These are phyloP conservation scores for Vigna radiata DNA, from an alignment of 306 rosid species.

Conservation along the genomic window DNA sequence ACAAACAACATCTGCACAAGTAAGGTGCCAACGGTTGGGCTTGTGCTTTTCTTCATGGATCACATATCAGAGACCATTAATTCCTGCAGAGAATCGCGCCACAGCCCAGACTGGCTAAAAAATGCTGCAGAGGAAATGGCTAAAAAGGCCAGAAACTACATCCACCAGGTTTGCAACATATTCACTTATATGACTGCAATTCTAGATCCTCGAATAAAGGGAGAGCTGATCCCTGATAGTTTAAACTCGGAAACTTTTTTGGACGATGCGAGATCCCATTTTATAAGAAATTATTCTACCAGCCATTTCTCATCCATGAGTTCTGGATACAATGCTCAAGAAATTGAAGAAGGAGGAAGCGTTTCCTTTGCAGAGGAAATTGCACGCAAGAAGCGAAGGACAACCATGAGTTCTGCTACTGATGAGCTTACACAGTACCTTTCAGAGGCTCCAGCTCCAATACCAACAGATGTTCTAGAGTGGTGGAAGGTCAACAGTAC, in stretches of 20 bases:
- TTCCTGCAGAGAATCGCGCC: constrained; percentile 81
- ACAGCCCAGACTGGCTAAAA: constrained; percentile 87
- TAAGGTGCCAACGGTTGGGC: constrained; percentile 84
- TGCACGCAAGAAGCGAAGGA: constrained; percentile 90
- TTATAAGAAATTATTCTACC: constrained; percentile 75
- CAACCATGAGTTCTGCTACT: constrained; percentile 70
- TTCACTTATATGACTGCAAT: constrained; percentile 89
- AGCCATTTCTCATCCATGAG: constrained; percentile 72
- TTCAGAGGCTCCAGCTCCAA: constrained; percentile 86
- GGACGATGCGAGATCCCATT: constrained; percentile 88
- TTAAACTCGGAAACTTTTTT: constrained; percentile 70
- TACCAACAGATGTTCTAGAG: constrained; percentile 87
- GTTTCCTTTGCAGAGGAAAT: constrained; percentile 97
- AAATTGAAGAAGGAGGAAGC: constrained; percentile 74
- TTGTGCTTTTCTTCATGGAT: constrained; percentile 97
- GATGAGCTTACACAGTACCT: constrained; percentile 96
- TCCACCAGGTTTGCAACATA: constrained; percentile 80
- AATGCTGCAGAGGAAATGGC: constrained; percentile 93
- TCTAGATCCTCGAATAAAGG: constrained; percentile 95
- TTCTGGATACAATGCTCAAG: constrained; percentile 71
- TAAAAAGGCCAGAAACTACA: constrained; percentile 72
- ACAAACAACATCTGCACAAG: constrained; percentile 89
- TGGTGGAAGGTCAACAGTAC: constrained; percentile 95
- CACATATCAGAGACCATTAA: constrained; percentile 87
- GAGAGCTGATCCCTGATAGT: constrained; percentile 90